These are phyloP conservation scores for Penicillium sp. DNA, from an alignment of 2,329 filamentous ascomycete species.

Conservation along the genomic window DNA sequence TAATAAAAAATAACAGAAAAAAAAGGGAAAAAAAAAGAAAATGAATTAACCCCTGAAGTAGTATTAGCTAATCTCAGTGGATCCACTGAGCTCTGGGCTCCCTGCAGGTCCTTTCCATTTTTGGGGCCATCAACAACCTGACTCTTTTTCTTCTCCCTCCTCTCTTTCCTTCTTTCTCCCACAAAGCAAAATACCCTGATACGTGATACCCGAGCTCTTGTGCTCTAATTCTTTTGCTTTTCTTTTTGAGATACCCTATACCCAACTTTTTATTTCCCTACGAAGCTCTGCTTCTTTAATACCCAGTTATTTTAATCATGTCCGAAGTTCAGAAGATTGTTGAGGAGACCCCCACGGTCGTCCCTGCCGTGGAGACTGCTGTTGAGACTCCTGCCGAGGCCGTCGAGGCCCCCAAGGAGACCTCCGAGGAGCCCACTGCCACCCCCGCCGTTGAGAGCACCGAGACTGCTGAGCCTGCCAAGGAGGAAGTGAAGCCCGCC, in stretches of 20 bases:
- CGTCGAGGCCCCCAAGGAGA: constrained; percentile 13
- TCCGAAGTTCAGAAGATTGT: constrained; percentile 27
- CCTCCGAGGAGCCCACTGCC: constrained; percentile 10
- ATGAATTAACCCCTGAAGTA: constrained; percentile 16
- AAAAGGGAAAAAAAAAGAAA: not conserved
- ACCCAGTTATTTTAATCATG: constrained; percentile 28
- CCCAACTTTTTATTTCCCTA: constrained; percentile 13
- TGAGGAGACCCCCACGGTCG: constrained; percentile 27
- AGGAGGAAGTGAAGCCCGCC: constrained; percentile 62
- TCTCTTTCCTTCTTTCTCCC: constrained; percentile 13
- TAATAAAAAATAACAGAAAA: not conserved
- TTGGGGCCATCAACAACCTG: constrained; percentile 20
- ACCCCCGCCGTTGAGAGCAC: constrained; percentile 12
- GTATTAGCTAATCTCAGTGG: constrained; percentile 19
- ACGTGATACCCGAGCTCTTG: constrained; percentile 28
- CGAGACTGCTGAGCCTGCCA: constrained; percentile 17
- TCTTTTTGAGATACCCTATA: constrained; percentile 26
- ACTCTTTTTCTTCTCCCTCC: constrained; percentile 23
- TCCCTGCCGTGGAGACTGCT: constrained; percentile 16
- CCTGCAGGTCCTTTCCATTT: constrained; percentile 28
- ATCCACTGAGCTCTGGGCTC: constrained; percentile 21
- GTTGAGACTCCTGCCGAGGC: constrained; percentile 13
- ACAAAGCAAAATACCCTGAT: constrained; percentile 21
- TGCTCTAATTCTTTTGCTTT: constrained; percentile 30
- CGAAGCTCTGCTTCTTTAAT: constrained; percentile 26